phyloP scores from a whole-genome alignment of 768 basidiomycete species.

The Lenzites betulinus region DNA sequence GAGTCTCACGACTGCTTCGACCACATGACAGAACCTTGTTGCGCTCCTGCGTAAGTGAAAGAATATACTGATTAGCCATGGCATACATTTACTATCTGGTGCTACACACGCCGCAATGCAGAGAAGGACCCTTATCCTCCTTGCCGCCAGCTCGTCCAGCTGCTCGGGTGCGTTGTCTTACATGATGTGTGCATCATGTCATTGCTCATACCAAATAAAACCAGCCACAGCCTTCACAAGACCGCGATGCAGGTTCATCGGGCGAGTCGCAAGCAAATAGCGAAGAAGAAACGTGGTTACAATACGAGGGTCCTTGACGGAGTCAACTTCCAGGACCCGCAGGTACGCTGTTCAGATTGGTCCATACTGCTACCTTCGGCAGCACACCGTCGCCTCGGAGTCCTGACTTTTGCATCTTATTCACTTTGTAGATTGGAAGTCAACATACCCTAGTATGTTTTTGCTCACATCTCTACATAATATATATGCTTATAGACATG shows the following conservation, averaged over 20 bases:
- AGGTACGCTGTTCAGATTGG: neutral
- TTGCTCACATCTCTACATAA: too few relatives aligned
- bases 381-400: too few relatives aligned
- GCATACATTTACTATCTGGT: too few relatives aligned
- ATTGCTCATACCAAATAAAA: neutral
- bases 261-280: neutral
- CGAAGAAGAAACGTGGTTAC: neutral
- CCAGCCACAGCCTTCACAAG: neutral
- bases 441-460: neutral
- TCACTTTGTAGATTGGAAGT: neutral
- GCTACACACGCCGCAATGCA: too few relatives aligned
- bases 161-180: neutral
- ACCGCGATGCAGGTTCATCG: neutral
- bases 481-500: neutral
- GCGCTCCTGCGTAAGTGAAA: conserved; percentile 1
- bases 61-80: too few relatives aligned
- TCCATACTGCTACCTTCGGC: too few relatives aligned
- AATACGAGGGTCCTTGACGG: neutral
- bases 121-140: conserved; percentile 9
- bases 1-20: neutral
- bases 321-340: conserved; percentile 5
- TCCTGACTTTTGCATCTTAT: neutral
- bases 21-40: neutral
- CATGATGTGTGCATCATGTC: neutral
- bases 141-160: neutral